phyloP scores from a whole-genome alignment of 805 yeast species.

The Nakazawaea sp. region DNA sequence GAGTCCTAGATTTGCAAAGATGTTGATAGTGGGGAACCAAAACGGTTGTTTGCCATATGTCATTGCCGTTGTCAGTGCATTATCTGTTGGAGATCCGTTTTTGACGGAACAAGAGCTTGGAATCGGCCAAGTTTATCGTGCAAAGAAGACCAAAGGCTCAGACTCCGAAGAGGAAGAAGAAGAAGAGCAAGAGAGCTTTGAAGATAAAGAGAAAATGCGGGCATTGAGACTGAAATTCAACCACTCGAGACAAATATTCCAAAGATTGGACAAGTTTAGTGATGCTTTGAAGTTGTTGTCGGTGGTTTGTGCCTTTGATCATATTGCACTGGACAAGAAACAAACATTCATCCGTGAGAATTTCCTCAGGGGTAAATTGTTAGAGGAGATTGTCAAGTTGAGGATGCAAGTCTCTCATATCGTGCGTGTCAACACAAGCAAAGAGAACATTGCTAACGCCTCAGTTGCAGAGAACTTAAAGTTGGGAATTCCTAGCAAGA shows the following conservation, averaged over 20 bases:
- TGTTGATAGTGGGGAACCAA: conserved; percentile 84
- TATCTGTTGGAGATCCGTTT: conserved; percentile 93
- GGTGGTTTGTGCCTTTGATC: conserved; percentile 85
- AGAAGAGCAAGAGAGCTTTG: conserved; percentile 27
- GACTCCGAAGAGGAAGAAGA: conserved; percentile 27
- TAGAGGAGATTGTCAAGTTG: conserved; percentile 81
- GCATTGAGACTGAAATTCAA: conserved; percentile 43
- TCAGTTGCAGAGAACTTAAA: conserved; percentile 33
- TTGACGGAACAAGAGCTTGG: conserved; percentile 71
- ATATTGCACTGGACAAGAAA: conserved; percentile 45
- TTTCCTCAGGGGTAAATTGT: conserved; percentile 68
- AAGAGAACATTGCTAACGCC: conserved; percentile 49
- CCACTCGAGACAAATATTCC: conserved; percentile 53
- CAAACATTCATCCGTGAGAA: conserved; percentile 46
- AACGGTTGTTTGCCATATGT: conserved; percentile 78
- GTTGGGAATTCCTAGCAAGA: conserved; percentile 58
- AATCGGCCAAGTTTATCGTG: conserved; percentile 22
- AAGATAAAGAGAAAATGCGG: conserved; percentile 31
- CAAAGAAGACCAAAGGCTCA: conserved; percentile 15
- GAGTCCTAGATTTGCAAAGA: conserved; percentile 89
- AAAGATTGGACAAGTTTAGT: conserved; percentile 62
- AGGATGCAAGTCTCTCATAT: conserved; percentile 74
- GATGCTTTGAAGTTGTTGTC: conserved; percentile 73
- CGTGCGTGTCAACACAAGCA: conserved; percentile 58
- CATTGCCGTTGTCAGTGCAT: conserved; percentile 86